Conservation (phyloP, 768 basidiomycete species). For the Agaricus sinodeliciosus region DNA sequence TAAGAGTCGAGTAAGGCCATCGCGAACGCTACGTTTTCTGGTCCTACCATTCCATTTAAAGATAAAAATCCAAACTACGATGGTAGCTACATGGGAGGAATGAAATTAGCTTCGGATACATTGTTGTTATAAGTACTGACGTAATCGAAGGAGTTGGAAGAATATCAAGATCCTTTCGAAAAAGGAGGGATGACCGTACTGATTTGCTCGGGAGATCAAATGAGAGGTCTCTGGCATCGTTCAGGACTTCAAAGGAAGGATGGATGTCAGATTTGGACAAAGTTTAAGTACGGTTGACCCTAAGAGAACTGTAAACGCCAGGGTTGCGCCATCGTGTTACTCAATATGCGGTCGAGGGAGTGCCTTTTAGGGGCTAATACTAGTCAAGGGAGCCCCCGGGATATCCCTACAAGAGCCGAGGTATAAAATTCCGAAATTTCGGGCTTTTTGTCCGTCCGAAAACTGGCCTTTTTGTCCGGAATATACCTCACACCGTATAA, state of each 20-base stretch:
- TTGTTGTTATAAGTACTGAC: background rate
- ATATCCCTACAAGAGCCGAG: too few species aligned
- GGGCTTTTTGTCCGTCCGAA: too few species aligned
- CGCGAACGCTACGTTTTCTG: constrained; percentile 5
- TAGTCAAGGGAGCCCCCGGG: too few species aligned
- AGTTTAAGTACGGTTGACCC: too few species aligned
- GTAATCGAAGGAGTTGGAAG: constrained; percentile 3
- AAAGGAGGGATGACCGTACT: constrained; percentile 6
- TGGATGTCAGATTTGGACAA: background rate
- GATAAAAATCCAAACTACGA: constrained; percentile 4
- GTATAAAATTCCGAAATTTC: too few species aligned
- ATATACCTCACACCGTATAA: too few species aligned
- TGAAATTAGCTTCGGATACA: background rate
- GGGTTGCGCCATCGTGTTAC: too few species aligned
- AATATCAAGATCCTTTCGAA: constrained; percentile 7
- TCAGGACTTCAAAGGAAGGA: background rate
- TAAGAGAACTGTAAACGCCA: too few species aligned
- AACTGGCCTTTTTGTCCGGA: too few species aligned
- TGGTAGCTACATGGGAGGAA: background rate
- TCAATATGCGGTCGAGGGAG: too few species aligned
- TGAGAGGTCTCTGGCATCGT: constrained; percentile 9
- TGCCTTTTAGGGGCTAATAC: too few species aligned
- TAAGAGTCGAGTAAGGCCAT: constrained; percentile 2
- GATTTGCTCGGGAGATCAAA: background rate
- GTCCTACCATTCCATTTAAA: constrained; percentile 5